Evolutionary conservation across 208 protist genomes (phyloP).

Genomic region (Wallacemonas sp.): DNA sequence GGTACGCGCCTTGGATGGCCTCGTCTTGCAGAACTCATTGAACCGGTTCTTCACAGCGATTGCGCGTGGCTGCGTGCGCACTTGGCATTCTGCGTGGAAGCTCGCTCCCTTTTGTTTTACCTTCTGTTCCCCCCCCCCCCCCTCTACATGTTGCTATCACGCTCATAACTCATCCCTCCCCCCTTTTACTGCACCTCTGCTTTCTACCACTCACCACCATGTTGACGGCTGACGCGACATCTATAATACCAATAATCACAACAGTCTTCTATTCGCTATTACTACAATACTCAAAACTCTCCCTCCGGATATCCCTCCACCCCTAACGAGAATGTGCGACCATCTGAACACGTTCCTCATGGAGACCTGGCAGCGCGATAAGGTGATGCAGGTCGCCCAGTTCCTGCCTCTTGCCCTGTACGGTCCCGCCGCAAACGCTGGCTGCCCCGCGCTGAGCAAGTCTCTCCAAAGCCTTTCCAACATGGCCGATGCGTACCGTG

Average conservation of each 20-base stretch:
- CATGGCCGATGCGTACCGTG: conserved; percentile 86
- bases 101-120: no score
- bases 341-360: conserved; percentile 56
- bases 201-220: no score
- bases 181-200: no score
- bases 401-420: conserved; percentile 79
- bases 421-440: conserved; percentile 51
- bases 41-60: no score
- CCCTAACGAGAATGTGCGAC: conserved; percentile 40
- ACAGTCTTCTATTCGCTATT: background rate
- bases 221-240: no score
- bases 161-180: no score
- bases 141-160: no score
- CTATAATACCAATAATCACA: background rate
- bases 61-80: no score
- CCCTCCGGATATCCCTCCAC: background rate
- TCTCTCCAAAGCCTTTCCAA: conserved; percentile 63
- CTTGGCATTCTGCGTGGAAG: no score
- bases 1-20: no score
- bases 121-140: no score
- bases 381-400: conserved; percentile 89
- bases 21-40: no score
- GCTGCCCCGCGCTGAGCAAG: conserved; percentile 59
- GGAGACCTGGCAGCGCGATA: conserved; percentile 80
- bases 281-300: conserved; percentile 17